A percentile compares a stretch with the other conserved stretches of the same genome.
Evolutionary conservation across 768 basidiomycete genomes (phyloP).

Genomic region (Panaeolus cyanescens): DNA sequence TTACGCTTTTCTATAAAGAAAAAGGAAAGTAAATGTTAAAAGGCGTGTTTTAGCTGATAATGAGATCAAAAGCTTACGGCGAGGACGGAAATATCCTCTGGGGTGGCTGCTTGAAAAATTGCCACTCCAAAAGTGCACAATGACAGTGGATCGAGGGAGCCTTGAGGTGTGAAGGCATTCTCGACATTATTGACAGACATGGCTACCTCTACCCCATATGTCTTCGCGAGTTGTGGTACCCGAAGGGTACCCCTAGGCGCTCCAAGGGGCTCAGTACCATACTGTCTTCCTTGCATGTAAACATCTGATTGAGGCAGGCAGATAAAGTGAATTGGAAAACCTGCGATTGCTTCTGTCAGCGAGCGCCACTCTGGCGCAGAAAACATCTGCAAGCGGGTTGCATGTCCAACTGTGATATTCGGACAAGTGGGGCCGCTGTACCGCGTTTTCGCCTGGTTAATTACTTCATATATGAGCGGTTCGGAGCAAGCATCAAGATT

Average conservation of each 20-base stretch:
- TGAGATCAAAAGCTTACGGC: slow-evolving; percentile 38
- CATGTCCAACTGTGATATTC: slow-evolving; percentile 59
- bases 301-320: slow-evolving; percentile 65
- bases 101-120: slow-evolving; percentile 59
- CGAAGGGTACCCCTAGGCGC: slow-evolving; percentile 57
- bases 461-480: slow-evolving; percentile 58
- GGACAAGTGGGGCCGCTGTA: slow-evolving; percentile 21
- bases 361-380: slow-evolving; percentile 45
- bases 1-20: slow-evolving; percentile 43
- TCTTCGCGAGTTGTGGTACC: slow-evolving; percentile 45
- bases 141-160: slow-evolving; percentile 60
- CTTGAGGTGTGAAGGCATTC: slow-evolving; percentile 73
- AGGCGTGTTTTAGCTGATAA: background rate
- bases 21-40: background rate
- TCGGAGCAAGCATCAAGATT: slow-evolving; percentile 53
- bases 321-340: slow-evolving; percentile 54
- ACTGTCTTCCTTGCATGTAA: slow-evolving; percentile 64
- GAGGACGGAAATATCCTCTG: slow-evolving; percentile 44
- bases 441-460: slow-evolving; percentile 33
- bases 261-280: slow-evolving; percentile 34
- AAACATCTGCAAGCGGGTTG: slow-evolving; percentile 56
- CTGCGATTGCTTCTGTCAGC: slow-evolving; percentile 39
- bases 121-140: slow-evolving; percentile 60
- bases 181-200: slow-evolving; percentile 67
- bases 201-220: slow-evolving; percentile 49